Percentiles rank a stretch among this genome's conserved stretches.
Conservation (phyloP, 176 grass and related monocot genomes). For the Zea luxurians region DNA sequence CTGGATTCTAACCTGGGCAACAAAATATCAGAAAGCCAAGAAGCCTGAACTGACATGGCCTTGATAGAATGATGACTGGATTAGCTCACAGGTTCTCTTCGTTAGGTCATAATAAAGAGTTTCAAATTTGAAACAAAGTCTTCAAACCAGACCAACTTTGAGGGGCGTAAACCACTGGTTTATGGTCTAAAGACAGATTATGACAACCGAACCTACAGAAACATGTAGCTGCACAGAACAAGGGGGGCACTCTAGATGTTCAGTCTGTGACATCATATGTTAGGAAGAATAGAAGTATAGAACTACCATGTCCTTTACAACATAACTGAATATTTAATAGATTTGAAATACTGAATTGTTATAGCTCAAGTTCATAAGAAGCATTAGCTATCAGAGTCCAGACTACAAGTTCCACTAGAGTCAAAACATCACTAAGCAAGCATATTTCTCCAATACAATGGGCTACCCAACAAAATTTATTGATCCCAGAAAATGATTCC, state of each 20-base stretch:
- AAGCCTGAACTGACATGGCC: background rate
- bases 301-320: conserved; percentile 8
- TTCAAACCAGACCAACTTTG: background rate
- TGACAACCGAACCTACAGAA: conserved; percentile 2
- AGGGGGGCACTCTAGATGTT: background rate
- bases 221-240: background rate
- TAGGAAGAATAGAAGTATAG: conserved; percentile 6
- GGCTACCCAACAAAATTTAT: conserved; percentile 22
- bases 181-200: background rate
- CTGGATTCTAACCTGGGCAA: background rate
- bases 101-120: background rate
- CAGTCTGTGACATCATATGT: background rate
- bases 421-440: background rate
- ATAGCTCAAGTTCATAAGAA: too few relatives aligned
- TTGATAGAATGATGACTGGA: background rate
- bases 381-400: too few relatives aligned
- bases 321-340: too few relatives aligned
- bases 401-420: too few relatives aligned
- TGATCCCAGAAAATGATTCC: background rate
- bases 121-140: background rate
- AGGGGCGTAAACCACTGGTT: too few relatives aligned
- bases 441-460: conserved; percentile 22
- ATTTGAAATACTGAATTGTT: too few relatives aligned
- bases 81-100: background rate
- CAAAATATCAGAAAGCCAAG: background rate